These are phyloP conservation scores for Yarrowia galli DNA, from an alignment of 1,139 yeast species.

Conservation along the genomic window DNA sequence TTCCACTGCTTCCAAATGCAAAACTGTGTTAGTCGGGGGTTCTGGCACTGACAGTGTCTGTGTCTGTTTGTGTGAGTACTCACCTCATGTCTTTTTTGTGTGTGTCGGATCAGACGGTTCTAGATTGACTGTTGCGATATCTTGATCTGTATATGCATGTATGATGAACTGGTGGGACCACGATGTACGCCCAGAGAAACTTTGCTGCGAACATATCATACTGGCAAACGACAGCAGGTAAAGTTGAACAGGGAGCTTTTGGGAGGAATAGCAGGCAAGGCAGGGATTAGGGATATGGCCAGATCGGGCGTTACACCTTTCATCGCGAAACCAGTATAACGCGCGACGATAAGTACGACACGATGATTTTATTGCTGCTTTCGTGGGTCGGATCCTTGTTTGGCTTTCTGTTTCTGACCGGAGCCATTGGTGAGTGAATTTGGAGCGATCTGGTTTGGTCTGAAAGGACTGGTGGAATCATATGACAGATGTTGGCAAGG, in stretches of 20 bases:
- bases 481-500: neutral
- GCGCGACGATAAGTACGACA: constrained; percentile 15
- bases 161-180: constrained; percentile 11
- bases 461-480: too few species aligned
- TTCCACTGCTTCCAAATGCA: constrained; percentile 29
- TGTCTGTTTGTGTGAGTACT: neutral
- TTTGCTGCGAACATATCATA: neutral
- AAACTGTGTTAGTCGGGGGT: constrained; percentile 15
- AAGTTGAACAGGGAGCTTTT: neutral
- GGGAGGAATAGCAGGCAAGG: neutral
- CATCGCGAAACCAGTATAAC: constrained; percentile 27
- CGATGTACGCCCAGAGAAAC: neutral
- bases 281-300: constrained; percentile 33
- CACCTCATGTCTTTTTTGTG: constrained; percentile 17
- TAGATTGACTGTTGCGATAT: neutral
- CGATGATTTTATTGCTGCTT: constrained; percentile 61
- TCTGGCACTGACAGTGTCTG: neutral
- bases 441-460: too few species aligned
- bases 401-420: constrained; percentile 77
- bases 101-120: constrained; percentile 1
- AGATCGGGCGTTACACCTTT: constrained; percentile 10
- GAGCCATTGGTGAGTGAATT: constrained; percentile 57
- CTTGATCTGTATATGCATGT: constrained; percentile 36
- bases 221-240: neutral
- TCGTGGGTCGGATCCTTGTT: constrained; percentile 74